These are phyloP conservation scores for Sarcodon aspratus DNA, from an alignment of 768 basidiomycete genomes.

Conservation along the genomic window DNA sequence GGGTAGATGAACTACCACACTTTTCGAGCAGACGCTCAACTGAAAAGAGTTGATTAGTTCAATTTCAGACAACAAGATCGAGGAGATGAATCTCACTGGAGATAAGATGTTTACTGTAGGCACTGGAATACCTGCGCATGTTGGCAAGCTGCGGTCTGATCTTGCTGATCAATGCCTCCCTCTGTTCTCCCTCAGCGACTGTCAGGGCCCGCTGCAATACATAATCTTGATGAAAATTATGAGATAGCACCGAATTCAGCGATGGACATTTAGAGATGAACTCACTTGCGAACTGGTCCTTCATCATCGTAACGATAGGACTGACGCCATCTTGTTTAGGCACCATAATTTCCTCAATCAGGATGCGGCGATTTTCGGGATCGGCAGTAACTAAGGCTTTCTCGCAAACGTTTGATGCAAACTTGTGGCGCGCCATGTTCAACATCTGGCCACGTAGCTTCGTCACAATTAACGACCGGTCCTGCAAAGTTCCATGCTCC, in stretches of 20 bases:
- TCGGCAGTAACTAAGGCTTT: conserved; percentile 69
- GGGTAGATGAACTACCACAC: conserved; percentile 13
- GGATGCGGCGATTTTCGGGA: conserved; percentile 45
- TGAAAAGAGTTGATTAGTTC: conserved; percentile 13
- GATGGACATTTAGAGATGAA: conserved; percentile 7
- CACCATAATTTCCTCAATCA: conserved; percentile 78
- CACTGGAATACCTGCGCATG: conserved; percentile 63
- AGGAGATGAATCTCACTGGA: conserved; percentile 43
- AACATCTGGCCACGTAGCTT: conserved; percentile 72
- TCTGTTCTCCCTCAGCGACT: conserved; percentile 63
- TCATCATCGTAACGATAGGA: conserved; percentile 63
- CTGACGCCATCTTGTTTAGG: conserved; percentile 54
- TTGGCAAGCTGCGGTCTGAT: conserved; percentile 57
- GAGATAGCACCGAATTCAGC: neutral
- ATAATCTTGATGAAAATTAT: conserved; percentile 43
- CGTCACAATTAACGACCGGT: conserved; percentile 53
- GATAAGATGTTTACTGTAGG: conserved; percentile 70
- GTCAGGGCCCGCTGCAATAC: conserved; percentile 72
- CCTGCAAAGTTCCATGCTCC: conserved; percentile 63
- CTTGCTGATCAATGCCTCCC: conserved; percentile 45
- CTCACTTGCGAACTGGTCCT: conserved; percentile 84
- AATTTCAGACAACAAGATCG: neutral
- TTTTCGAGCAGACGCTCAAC: conserved; percentile 65
- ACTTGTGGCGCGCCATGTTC: conserved; percentile 77
- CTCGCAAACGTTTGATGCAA: conserved; percentile 93